Evolutionary conservation across 495 filamentous ascomycete genomes (phyloP), one percentile per base, ranked within the genome.

Genomic region (Podospora anserina): DNA sequence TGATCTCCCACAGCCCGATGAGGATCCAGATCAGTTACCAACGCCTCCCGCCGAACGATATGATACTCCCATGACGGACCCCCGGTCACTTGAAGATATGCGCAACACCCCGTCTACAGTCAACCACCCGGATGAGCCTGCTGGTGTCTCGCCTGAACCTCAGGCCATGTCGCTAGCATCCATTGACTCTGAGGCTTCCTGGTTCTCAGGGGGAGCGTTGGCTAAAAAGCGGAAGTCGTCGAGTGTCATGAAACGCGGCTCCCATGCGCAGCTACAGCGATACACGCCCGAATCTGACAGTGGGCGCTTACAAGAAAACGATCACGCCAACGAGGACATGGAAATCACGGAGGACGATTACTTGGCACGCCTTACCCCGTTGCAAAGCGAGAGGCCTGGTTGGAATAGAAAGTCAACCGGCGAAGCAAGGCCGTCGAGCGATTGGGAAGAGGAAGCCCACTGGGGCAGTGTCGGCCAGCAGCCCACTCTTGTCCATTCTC

Each of bases 141-240:
- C 39, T 13, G 74, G 74, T n/a, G 75, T 76, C 53, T 83, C 82
- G 0, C 81, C 82, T 1, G 82, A 81, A 54, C 78, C 82, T 0
- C 81, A 83, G 26, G 79, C 78, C 20, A 84, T 84, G 77, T 95
- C 92, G 16, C 82, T 95, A 5, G 92, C 91, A 7, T 94, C 92
- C 0, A 88, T 97, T 67, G 93, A 96, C 73, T 94, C 91, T 0
- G 93, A 97, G 80, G 93, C 87, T 2, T 96, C 93, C 0, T 97
- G 93, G 93, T 89, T 97, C 69, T 92, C 92, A 2, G 92, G 93
- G 15, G 75, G 82, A 18, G 69, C 80, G 7, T 77, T 58, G n/a
- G n/a, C 74, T 19, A 79, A 74, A 32, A 82, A 79, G 66, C 75
- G 81, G 65, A 71, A 81, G 64, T 77, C 82, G 54, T 78, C 84